Base-by-base conservation (phyloP, 805 yeast genomes). In the Ogataea trehalophila region DNA sequence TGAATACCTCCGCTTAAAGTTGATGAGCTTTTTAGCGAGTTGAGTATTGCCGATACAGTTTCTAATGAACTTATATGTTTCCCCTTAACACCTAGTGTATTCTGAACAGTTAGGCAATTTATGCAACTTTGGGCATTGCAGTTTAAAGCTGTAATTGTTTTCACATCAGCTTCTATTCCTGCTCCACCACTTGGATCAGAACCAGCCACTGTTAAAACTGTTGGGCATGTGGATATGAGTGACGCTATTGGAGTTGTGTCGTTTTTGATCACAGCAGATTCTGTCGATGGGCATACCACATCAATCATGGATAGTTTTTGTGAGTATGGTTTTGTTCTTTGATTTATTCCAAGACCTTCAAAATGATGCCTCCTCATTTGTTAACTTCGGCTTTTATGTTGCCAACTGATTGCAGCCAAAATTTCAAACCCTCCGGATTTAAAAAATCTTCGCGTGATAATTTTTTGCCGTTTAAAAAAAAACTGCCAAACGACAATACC, bases 151-250 rank as follows among this genome's bases (percentile, higher is more conserved):
- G 85, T 73, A 46, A 88, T 76, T 0, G 96, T 81, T 66, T 89
- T 89, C 36, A 88, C 61, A 61, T 88, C 96, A 0, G 96, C 96
- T 63, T 88, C 96, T 43, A 88, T 81, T 3, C 96, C 96, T 2
- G 96, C 96, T 4, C 96, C 96, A 2, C 96, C 96, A 11, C 92
- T 83, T 39, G 83, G 77, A 61, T 88, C 96, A 0, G 92, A 83
- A 0, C 95, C 95, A 2, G 89, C 89, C 39, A 76, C 66, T 0
- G 76, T 72, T 46, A 76, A 54, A 0, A 76, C 77, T 0, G 69
- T 67, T 3, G 74, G 71, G 9, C n/a, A 17, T n/a, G 1, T 13
- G 8, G 37, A 26, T 16, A 7, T n/a, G 9, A 37, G 11, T n/a
- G 42, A 39, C 20, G 37, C 9, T 22, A 15, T 9, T 15, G 23